Base-by-base conservation (phyloP, 1,139 yeast genomes). In the Suhomyces guaymorum region DNA sequence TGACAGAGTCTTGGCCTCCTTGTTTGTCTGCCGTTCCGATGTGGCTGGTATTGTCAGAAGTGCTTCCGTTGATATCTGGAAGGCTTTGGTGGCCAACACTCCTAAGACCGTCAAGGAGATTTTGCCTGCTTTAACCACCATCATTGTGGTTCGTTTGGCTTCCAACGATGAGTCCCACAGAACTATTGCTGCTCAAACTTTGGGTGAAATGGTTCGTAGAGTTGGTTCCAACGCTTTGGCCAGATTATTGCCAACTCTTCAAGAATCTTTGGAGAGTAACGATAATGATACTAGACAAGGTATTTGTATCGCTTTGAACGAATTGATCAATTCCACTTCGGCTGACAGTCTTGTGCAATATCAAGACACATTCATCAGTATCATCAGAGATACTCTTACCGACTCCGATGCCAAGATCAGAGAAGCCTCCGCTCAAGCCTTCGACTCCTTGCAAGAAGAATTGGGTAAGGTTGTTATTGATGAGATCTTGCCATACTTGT, bases 11-110 rank as follows among this genome's bases (percentile, higher is more conserved):
- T 69, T 94, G 53, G 78, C 97, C 1, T 72, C 89, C 16, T 70
- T 94, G 47, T 94, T 90, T 59, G 81, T 94, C 30, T 89, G 97
- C 61, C 89, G 98, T 59, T 85, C 95, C 20, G 99, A 94, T 68
- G 78, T 82, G 31, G 79, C 94, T 30, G 88, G 88, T 49, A 73
- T 82, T 53, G 98, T 94, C 19, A 82, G 98, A 52, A 80, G 80
- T 47, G 87, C 95, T 26, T 82, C 97, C n/a, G 79, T 88, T 43
- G 97, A 92, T 51, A 90, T 94, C 35, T 94, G 99, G 99, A 90
- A 90, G 65, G 89, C 96, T 1, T 72, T 94, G 59, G 97, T 94
- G 37, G 85, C 95, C 37, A 92, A 92, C 57, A 92, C 98, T 23
- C 98, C 98, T 29, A 81, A 85, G 59, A 88, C 96, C n/a, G 84